Percentiles rank a stretch among this genome's conserved stretches.
phyloP scores from a whole-genome alignment of 176 grass and related monocot genomes.

The Aegilops speltoides region DNA sequence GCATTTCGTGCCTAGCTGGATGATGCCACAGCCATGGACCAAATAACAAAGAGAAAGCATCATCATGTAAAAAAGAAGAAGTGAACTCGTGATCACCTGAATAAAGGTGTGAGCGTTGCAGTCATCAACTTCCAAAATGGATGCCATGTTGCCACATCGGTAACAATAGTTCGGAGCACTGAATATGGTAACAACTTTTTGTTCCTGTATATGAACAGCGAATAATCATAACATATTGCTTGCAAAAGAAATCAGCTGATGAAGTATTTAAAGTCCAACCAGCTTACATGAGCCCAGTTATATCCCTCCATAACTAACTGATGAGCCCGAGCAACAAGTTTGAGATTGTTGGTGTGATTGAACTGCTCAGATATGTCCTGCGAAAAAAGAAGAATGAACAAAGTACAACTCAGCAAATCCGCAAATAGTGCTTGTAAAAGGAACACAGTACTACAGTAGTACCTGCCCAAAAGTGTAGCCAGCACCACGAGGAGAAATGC shows the following conservation, averaged over 20 bases:
- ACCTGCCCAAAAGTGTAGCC: constrained; percentile 98
- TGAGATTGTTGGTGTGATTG: constrained; percentile 95
- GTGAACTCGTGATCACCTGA: constrained; percentile 52
- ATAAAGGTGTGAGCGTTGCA: constrained; percentile 92
- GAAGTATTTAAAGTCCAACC: constrained; percentile 22
- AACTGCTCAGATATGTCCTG: constrained; percentile 98
- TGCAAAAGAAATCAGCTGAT: constrained; percentile 13
- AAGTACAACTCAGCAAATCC: not conserved
- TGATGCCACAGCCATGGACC: not conserved
- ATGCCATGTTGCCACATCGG: constrained; percentile 95
- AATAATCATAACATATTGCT: constrained; percentile 12
- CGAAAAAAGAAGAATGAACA: constrained; percentile 2
- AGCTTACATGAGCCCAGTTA: constrained; percentile 97
- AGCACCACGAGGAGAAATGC: constrained; percentile 91
- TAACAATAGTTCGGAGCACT: constrained; percentile 99
- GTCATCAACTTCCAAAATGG: constrained; percentile 96
- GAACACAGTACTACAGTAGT: constrained; percentile 29
- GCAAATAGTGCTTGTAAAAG: not conserved
- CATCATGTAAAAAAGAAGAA: not conserved
- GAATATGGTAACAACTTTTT: constrained; percentile 98
- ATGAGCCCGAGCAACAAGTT: constrained; percentile 95
- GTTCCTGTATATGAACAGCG: constrained; percentile 55
- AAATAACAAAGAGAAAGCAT: not conserved
- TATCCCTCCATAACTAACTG: constrained; percentile 98
- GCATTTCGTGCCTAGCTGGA: not conserved